These are phyloP conservation scores for Colletotrichum sidae DNA, from an alignment of 2,329 filamentous ascomycete species.

Conservation along the genomic window DNA sequence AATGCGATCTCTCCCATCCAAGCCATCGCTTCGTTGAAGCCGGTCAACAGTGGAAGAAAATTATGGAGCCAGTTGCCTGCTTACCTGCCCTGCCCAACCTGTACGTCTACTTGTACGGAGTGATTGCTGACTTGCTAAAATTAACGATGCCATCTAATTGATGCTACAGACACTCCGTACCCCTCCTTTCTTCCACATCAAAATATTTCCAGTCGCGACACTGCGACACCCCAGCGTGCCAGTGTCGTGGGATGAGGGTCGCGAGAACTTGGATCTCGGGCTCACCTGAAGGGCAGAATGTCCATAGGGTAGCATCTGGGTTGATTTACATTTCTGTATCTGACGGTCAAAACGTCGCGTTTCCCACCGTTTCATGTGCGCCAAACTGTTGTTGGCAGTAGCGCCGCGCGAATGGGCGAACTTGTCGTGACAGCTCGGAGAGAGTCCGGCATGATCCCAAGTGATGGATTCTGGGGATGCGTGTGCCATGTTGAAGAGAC, in stretches of 20 bases:
- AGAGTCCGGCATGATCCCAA: slow-evolving; percentile 23
- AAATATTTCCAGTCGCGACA: no score
- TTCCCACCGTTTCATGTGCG: slow-evolving; percentile 22
- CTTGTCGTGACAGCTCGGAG: slow-evolving; percentile 3
- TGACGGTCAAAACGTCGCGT: slow-evolving; percentile 1
- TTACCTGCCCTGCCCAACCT: no score
- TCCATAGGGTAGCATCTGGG: background rate
- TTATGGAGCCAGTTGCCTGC: no score
- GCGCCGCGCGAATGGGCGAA: background rate
- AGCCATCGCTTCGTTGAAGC: no score
- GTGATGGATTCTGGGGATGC: background rate
- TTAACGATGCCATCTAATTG: no score
- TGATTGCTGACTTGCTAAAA: no score
- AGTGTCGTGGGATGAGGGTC: background rate
- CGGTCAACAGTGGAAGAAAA: no score
- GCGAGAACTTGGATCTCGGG: slow-evolving; percentile 2
- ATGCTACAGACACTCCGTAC: no score
- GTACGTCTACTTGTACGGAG: no score
- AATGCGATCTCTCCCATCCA: no score
- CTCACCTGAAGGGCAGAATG: slow-evolving; percentile 7
- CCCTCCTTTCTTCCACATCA: no score
- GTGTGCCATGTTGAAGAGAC: slow-evolving; percentile 7
- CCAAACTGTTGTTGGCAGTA: slow-evolving; percentile 16
- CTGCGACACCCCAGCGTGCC: slow-evolving; percentile 11
- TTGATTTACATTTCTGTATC: no score